Evolutionary conservation across 176 grass and related monocot species (phyloP), one percentile per base, ranked within the genome.

Genomic region (Oryza officinalis): DNA sequence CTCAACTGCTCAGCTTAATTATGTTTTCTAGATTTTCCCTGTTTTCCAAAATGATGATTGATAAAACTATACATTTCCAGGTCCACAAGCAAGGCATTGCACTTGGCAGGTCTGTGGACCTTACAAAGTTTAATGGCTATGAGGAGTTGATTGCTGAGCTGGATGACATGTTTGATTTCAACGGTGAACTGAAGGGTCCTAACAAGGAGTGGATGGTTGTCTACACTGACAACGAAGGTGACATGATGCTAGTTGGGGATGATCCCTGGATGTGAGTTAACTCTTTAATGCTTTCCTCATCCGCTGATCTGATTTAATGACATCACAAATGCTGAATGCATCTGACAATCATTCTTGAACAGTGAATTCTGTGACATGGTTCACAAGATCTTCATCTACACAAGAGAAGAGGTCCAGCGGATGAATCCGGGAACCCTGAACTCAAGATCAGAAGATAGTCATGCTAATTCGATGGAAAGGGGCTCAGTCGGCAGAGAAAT

Each of bases 211-310:
- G 96, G 96, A 80, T 90, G 77, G 89, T 99, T 73, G 93, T 99
- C 18, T 99, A 96, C 87, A 96, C 89, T 9, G 96, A 99, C 47
- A 83, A 94, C 0, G 96, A 99, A 83, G 91, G 91, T 8, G 96
- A 99, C 72, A 99, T 96, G 91, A 99, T 99, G 96, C 96, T 99
- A 27, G 96, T 99, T 45, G 96, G 96, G 18, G 96, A 99, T 72
- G 96, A 99, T 78, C 93, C 93, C 50, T 99, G 96, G 96, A 78
- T 87, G 96, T 99, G 75, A 78, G 96, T 86, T 86, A n/a, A 65
- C 32, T 81, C 6, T 27, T 35, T 6, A 38, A 67, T 83, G 11
- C 27, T 32, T 76, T 3, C 2, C n/a, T 78, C 27, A 4, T 72
- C 66, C 60, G 7, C 77, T 31, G 67, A 45, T 17, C 49, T 12